These are phyloP conservation scores for Picea sitchensis DNA, from an alignment of 75 land plant species.

Conservation along the genomic window DNA sequence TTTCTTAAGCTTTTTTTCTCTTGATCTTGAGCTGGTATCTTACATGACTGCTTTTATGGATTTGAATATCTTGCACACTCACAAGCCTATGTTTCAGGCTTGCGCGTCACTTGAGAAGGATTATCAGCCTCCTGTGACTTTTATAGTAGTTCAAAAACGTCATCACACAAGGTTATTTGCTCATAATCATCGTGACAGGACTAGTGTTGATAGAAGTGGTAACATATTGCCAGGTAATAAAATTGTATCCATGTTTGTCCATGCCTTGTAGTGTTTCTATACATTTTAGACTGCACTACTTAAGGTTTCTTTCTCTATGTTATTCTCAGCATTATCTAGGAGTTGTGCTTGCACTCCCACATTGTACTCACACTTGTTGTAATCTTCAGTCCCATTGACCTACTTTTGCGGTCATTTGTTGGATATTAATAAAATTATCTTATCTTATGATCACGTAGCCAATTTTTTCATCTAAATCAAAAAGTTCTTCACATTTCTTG, in stretches of 20 bases:
- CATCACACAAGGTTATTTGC: slow-evolving; percentile 77
- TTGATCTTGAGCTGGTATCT: not conserved
- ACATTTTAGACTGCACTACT: not conserved
- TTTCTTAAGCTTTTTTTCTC: not conserved
- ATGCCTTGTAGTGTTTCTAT: too few species aligned
- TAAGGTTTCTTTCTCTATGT: too few species aligned
- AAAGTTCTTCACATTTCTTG: not conserved
- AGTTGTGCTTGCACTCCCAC: too few species aligned
- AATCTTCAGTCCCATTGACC: too few species aligned
- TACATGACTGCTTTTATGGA: not conserved
- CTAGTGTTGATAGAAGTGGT: slow-evolving; percentile 55
- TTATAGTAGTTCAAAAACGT: slow-evolving; percentile 77
- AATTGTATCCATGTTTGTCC: not conserved
- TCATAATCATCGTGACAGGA: slow-evolving; percentile 23
- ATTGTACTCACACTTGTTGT: too few species aligned
- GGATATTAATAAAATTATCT: too few species aligned
- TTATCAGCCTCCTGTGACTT: slow-evolving; percentile 66
- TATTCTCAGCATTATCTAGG: too few species aligned
- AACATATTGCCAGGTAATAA: slow-evolving; percentile 65
- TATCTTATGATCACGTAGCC: not conserved
- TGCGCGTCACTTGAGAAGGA: slow-evolving; percentile 53
- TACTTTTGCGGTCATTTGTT: too few species aligned
- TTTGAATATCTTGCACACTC: not conserved
- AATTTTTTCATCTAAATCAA: not conserved
- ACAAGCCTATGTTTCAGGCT: slow-evolving; percentile 31